These are phyloP conservation scores for Stenogyne calaminthoides DNA, from an alignment of 305 asterid genomes.

Conservation along the genomic window DNA sequence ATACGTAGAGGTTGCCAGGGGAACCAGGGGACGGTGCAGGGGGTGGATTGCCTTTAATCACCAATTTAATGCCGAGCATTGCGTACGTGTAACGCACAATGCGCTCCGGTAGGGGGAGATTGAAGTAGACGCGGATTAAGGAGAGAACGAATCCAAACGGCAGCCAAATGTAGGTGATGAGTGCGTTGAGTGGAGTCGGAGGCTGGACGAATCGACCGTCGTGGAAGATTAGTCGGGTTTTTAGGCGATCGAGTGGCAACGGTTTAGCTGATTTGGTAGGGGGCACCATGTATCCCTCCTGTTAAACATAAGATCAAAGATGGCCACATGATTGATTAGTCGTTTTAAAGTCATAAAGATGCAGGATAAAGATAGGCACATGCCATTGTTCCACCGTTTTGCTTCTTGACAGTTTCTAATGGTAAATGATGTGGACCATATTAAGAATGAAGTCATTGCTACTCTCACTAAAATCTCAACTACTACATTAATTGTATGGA, in stretches of 20 bases:
- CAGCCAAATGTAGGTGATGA: constrained; percentile 2
- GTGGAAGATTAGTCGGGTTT: constrained; percentile 2
- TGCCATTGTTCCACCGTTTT: neutral
- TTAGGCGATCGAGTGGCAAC: neutral
- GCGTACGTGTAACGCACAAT: constrained; percentile 83
- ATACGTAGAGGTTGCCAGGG: constrained; percentile 92
- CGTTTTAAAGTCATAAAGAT: neutral
- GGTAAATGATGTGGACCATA: neutral
- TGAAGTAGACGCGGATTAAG: neutral
- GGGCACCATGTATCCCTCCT: constrained; percentile 12
- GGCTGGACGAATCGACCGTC: neutral
- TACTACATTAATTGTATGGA: neutral
- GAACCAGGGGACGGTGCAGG: constrained; percentile 45
- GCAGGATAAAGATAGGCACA: neutral
- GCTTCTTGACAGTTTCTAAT: neutral
- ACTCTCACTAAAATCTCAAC: neutral
- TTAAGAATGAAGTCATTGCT: neutral
- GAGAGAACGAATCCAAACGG: neutral
- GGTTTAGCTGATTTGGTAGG: constrained; percentile 1
- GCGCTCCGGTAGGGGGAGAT: constrained; percentile 34
- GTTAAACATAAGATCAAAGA: neutral
- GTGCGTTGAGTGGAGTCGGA: neutral
- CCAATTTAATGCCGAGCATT: constrained; percentile 88
- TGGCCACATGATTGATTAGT: neutral
- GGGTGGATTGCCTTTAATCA: constrained; percentile 75